These are phyloP conservation scores for Xylariales sp. DNA, from an alignment of 2,329 filamentous ascomycete genomes.

Conservation along the genomic window DNA sequence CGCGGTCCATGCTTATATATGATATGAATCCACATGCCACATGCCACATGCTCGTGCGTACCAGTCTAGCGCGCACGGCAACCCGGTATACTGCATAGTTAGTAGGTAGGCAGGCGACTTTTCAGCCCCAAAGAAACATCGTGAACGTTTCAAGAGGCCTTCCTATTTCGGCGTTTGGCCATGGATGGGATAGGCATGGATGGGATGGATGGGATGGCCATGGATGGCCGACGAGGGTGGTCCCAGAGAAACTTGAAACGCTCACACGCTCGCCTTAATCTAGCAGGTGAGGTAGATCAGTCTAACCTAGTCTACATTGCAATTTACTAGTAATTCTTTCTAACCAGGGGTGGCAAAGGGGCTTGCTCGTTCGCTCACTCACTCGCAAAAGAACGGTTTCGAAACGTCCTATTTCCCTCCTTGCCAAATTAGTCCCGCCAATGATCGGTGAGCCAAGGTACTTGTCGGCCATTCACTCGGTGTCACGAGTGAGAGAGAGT, in stretches of 20 bases:
- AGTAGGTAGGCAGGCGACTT: neutral
- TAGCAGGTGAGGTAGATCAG: slow-evolving; percentile 10
- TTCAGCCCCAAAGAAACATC: neutral
- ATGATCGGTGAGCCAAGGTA: neutral
- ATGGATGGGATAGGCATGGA: no score
- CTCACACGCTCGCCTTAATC: slow-evolving; percentile 5
- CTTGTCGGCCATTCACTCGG: slow-evolving; percentile 12
- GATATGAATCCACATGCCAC: no score
- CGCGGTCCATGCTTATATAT: neutral
- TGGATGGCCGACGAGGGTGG: neutral
- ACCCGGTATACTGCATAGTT: neutral
- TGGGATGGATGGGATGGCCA: no score
- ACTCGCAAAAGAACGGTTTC: slow-evolving; percentile 3
- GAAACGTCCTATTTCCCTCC: slow-evolving; percentile 26
- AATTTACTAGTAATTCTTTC: neutral
- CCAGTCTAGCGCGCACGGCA: no score
- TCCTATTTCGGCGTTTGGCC: slow-evolving; percentile 17
- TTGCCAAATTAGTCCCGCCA: slow-evolving; percentile 1
- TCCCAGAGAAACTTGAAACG: neutral
- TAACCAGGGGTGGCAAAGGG: neutral
- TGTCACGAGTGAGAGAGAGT: neutral
- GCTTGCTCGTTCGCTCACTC: neutral
- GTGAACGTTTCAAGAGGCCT: slow-evolving; percentile 18
- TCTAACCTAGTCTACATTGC: no score
- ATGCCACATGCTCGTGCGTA: no score